phyloP scores from a whole-genome alignment of 2,329 filamentous ascomycete species.

The Calonectria ilicicola region DNA sequence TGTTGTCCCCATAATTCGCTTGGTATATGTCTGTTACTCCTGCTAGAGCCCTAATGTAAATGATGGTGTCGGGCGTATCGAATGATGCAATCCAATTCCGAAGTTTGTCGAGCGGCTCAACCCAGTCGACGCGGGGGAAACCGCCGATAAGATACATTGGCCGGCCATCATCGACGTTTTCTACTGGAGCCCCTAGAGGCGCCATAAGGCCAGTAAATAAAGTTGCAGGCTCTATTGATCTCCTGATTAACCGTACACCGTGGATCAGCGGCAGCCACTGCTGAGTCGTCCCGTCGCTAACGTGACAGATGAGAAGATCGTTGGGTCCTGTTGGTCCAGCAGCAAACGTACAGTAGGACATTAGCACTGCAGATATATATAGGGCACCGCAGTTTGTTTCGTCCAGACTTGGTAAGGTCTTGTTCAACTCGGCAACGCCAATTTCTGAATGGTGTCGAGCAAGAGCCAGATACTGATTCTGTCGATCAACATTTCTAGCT shows the following conservation, averaged over 20 bases:
- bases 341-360: constrained; percentile 47
- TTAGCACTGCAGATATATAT: constrained; percentile 43
- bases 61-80: constrained; percentile 38
- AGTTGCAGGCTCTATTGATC: constrained; percentile 42
- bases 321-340: constrained; percentile 43
- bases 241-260: constrained; percentile 40
- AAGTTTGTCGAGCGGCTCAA: constrained; percentile 35
- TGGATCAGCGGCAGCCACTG: constrained; percentile 43
- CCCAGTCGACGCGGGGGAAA: constrained; percentile 39
- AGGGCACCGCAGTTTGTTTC: constrained; percentile 45
- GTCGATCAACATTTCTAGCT: constrained; percentile 32
- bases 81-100: constrained; percentile 39
- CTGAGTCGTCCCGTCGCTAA: constrained; percentile 35
- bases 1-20: constrained; percentile 37
- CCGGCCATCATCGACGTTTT: constrained; percentile 29
- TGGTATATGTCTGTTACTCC: constrained; percentile 41
- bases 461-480: constrained; percentile 31
- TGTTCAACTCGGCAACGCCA: constrained; percentile 43
- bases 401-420: constrained; percentile 37
- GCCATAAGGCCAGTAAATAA: constrained; percentile 44
- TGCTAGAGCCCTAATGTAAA: constrained; percentile 38
- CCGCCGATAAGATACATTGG: constrained; percentile 37
- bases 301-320: constrained; percentile 44
- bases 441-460: constrained; percentile 41
- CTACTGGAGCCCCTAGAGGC: constrained; percentile 32